phyloP scores from a whole-genome alignment of 2,329 filamentous ascomycete species.

The Xylaria sp. region DNA sequence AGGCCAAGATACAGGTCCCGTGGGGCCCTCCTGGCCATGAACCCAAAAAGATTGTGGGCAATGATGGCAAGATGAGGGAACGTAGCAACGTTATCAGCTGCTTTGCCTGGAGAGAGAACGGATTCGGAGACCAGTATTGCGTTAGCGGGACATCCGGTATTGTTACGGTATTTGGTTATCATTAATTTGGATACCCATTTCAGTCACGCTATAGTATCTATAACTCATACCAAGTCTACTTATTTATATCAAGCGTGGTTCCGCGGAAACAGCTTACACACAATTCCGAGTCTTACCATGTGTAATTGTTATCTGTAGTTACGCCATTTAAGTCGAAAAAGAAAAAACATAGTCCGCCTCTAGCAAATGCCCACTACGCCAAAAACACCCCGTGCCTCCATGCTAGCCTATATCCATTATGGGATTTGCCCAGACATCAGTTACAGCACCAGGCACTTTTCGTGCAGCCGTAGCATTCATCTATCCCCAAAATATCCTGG shows the following conservation, averaged over 20 bases:
- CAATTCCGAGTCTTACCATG: constrained; percentile 13
- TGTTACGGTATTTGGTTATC: constrained; percentile 63
- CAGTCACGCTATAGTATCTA: background rate
- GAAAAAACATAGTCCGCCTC: constrained; percentile 22
- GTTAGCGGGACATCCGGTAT: constrained; percentile 66
- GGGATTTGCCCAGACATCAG: constrained; percentile 29
- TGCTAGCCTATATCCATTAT: constrained; percentile 28
- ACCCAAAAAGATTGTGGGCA: constrained; percentile 54
- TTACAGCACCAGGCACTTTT: constrained; percentile 28
- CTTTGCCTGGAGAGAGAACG: constrained; percentile 63
- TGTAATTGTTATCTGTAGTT: constrained; percentile 8
- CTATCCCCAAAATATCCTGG: constrained; percentile 6
- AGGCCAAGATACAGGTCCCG: constrained; percentile 62
- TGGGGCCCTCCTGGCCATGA: constrained; percentile 57
- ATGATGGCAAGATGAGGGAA: constrained; percentile 62
- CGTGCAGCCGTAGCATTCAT: constrained; percentile 22
- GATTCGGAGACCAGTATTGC: constrained; percentile 67
- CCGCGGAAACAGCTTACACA: constrained; percentile 13
- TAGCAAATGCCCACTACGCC: constrained; percentile 26
- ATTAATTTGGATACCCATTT: constrained; percentile 20
- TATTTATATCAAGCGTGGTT: constrained; percentile 19
- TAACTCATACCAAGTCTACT: constrained; percentile 9
- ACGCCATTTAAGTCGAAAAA: constrained; percentile 15
- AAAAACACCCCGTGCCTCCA: constrained; percentile 28
- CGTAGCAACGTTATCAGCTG: constrained; percentile 64